Base-by-base conservation (phyloP, 148 eudicot genomes). In the Oxyria digyna region DNA sequence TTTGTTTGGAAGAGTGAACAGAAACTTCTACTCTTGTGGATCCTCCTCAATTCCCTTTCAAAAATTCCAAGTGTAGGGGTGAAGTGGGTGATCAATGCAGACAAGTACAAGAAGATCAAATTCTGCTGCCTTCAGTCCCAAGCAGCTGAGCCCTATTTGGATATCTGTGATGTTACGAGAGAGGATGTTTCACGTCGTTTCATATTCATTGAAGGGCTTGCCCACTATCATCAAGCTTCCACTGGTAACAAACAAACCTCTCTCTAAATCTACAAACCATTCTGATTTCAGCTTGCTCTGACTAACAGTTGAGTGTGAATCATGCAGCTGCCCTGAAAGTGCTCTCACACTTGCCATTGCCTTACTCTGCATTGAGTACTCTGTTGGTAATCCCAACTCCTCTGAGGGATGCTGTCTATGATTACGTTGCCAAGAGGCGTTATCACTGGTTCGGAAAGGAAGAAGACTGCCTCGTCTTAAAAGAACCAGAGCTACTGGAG, bases 101-200 rank as follows among this genome's bases (percentile, higher is more conserved):
- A 88, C 76, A 85, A 81, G 80, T 72, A 87, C 69, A 77, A 69
- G 75, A 91, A 87, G 78, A 82, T 95, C 71, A 91, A 88, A 84
- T 95, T 91, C 75, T 91, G 99, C 69, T 95, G 99, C 76, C 85
- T 95, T 66, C 99, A 95, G 68, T 95, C 99, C 29, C 73, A 85
- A 71, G 88, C 89, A 69, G 99, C 99, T 72, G 97, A 91, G 69
- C 99, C 99, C 54, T 95, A 91, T 77, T 72, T 95, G 88, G 72
- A 77, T 6, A 64, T 87, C 6, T 85, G 88, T 81, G 96, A 81
- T 9, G 79, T 91, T 23, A 82, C 83, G 2, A 80, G 91, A 18
- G 88, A 87, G 78, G 96, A 91, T 77, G 97, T 95, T 74, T 87
- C 81, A 65, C 89, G 85, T 37, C 93, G 97, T 64, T 87, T 95